phyloP scores from a whole-genome alignment of 768 basidiomycete genomes.

The Leccinum aurantiacum region DNA sequence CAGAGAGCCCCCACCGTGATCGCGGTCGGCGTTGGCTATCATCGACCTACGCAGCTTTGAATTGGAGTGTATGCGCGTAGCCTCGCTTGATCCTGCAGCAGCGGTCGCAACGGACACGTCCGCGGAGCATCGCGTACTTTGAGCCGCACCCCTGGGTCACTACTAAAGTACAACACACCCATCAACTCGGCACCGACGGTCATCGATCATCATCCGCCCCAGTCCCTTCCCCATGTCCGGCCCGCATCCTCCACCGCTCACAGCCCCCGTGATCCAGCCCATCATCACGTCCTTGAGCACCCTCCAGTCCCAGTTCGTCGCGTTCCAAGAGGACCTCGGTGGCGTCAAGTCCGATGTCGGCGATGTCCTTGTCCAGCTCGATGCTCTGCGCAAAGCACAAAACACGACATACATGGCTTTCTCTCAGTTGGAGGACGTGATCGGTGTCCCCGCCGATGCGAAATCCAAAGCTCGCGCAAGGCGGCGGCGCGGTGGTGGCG shows the following conservation, averaged over 20 bases:
- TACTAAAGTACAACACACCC: neutral
- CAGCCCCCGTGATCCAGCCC: neutral
- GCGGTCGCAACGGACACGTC: neutral
- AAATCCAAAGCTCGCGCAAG: neutral
- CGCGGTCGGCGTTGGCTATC: slow-evolving; percentile 3
- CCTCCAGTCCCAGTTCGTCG: slow-evolving; percentile 18
- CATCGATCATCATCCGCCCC: neutral
- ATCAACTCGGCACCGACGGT: neutral
- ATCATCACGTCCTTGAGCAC: slow-evolving; percentile 1
- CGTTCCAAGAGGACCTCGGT: slow-evolving; percentile 11
- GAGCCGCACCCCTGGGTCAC: neutral
- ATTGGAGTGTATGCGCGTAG: neutral
- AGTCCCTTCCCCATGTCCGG: neutral
- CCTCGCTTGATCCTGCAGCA: neutral
- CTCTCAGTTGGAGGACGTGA: slow-evolving; percentile 11
- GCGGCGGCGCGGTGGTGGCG: neutral
- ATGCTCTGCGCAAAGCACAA: slow-evolving; percentile 15
- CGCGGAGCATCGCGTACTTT: neutral
- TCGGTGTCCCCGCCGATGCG: slow-evolving; percentile 10
- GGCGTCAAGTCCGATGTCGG: slow-evolving; percentile 14
- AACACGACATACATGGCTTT: slow-evolving; percentile 9
- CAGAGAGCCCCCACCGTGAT: no score
- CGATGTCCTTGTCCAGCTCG: slow-evolving; percentile 19
- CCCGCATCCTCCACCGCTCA: neutral
- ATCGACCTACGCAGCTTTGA: neutral